Base-by-base conservation (phyloP, 2,329 filamentous ascomycete genomes). In the Pezicula neosporulosa region DNA sequence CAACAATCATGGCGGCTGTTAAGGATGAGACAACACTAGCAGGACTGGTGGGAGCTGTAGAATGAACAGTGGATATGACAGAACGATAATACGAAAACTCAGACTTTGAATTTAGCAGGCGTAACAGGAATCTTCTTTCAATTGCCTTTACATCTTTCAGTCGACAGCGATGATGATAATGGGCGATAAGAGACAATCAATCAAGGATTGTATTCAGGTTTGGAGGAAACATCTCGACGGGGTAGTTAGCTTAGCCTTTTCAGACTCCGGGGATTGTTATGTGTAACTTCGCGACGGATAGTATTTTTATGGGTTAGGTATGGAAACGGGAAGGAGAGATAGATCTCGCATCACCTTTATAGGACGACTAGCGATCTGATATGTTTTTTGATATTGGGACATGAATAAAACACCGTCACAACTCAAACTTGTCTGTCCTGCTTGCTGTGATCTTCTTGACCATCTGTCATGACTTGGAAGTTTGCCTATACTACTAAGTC, bases 201-300 rank as follows among this genome's bases (percentile, higher is more conserved):
- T 8, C 16, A 46, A 35, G 35, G 33, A 47, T 30, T 41, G 9
- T 33, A 33, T 33, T 13, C 6, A 33, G 47, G 47, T 35, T 46
- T 45, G 24, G 48, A 41, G 46, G 42, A 45, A 24, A 16, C 33
- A 55, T 62, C 60, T 60, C 60, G 52, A 62, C 60, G 60, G 60
- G 58, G 55, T 54, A 51, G 50, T 42, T 50, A 47, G 50, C 47
- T 35, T 24, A n/a, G 41, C 46, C 44, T 44, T 46, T 50, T 51
- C 24, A 48, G 43, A 59, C 54, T 59, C 55, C 56, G 60, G 58
- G 56, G 60, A 58, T 58, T 41, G 19, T 21, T 12, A 30, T 39
- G 30, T 49, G 45, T 49, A 47, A 48, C 48, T 53, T 48, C 47
- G 4, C 9, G 37, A 39, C 12, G 19, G 44, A 47, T 16, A 47